Conservation (phyloP, 768 basidiomycete genomes). For the Hygrophorus pudorinus region DNA sequence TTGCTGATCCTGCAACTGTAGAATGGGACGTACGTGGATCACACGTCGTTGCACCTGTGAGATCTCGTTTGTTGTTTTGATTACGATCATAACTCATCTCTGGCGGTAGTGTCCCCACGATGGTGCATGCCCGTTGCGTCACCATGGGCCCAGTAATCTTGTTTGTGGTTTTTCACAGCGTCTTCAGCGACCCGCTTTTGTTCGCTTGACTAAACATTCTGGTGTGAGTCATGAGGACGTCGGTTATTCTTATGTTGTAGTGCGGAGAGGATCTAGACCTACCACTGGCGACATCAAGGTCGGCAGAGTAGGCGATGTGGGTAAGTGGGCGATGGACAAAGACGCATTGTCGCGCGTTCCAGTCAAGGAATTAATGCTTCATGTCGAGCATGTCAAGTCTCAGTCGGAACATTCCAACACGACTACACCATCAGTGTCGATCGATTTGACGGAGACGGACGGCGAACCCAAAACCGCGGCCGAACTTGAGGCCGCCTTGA, state of each 20-base stretch:
- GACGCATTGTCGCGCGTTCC: slow-evolving; percentile 17
- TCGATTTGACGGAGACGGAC: slow-evolving; percentile 2
- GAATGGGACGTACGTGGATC: slow-evolving; percentile 38
- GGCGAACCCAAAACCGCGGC: slow-evolving; percentile 12
- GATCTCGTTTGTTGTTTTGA: slow-evolving; percentile 17
- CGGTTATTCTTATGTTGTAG: slow-evolving; percentile 83
- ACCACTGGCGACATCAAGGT: slow-evolving; percentile 21
- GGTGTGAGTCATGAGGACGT: slow-evolving; percentile 78
- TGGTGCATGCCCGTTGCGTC: slow-evolving; percentile 65
- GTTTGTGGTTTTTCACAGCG: slow-evolving; percentile 84
- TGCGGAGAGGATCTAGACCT: slow-evolving; percentile 73
- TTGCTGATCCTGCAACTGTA: slow-evolving; percentile 33
- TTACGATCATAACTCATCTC: slow-evolving; percentile 1
- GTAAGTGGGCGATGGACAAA: slow-evolving; percentile 32
- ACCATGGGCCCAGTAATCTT: slow-evolving; percentile 39
- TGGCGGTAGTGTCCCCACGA: slow-evolving; percentile 80
- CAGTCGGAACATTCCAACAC: slow-evolving; percentile 6
- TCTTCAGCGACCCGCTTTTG: slow-evolving; percentile 76
- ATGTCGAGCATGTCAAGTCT: slow-evolving; percentile 20
- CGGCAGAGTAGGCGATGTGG: slow-evolving; percentile 47
- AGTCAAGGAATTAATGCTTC: slow-evolving; percentile 32
- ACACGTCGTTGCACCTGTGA: slow-evolving; percentile 84
- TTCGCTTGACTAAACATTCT: slow-evolving; percentile 83
- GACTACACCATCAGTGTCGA: slow-evolving; percentile 1
- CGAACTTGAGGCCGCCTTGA: slow-evolving; percentile 44